Evolutionary conservation across 768 basidiomycete species (phyloP), one percentile per base, ranked within the genome.

Genomic region (Mycena filopes): DNA sequence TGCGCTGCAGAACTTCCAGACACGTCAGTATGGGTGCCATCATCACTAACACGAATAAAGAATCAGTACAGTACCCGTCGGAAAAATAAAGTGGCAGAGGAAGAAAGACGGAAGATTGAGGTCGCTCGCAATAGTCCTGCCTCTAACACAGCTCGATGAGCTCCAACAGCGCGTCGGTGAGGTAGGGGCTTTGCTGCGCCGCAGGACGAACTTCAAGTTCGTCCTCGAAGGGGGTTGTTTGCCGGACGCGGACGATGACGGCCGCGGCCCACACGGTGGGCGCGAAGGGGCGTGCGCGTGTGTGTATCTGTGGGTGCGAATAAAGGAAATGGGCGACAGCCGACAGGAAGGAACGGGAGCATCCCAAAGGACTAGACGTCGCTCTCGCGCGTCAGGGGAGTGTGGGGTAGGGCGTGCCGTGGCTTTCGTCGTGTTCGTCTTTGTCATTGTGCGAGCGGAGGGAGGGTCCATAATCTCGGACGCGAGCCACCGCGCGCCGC

Each of bases 351-450:
- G 10, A 21, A 77, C 16, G 71, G 66, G 2, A 74, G 76, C 65
- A 76, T 76, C 8, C 67, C 78, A 33, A 79, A 77, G 1, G 76
- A 62, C 68, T 74, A 79, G 1, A 77, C 65, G 58, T 79, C 78
- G 29, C 75, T 73, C 15, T 71, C 68, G 2, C 62, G 53, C 6
- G 73, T 55, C 1, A 59, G 7, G 55, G 53, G 8, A 63, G 45
- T 26, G 28, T 41, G 13, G n/a, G 21, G 21, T 55, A 48, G n/a
- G 65, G 55, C 31, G 63, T 61, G 29, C 50, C 23, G 40, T 55
- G 36, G n/a, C n/a, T n/a, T n/a, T n/a, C n/a, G n/a, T n/a, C n/a
- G n/a, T n/a, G n/a, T n/a, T n/a, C 23, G n/a, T 21, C 13, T 16
- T 12, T 38, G 26, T 12, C 10, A 18, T n/a, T 13, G 2, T 48